Evolutionary conservation across 257 asterid genomes (phyloP), one percentile per base, ranked within the genome.

Genomic region (Nicotiana sylvestris): DNA sequence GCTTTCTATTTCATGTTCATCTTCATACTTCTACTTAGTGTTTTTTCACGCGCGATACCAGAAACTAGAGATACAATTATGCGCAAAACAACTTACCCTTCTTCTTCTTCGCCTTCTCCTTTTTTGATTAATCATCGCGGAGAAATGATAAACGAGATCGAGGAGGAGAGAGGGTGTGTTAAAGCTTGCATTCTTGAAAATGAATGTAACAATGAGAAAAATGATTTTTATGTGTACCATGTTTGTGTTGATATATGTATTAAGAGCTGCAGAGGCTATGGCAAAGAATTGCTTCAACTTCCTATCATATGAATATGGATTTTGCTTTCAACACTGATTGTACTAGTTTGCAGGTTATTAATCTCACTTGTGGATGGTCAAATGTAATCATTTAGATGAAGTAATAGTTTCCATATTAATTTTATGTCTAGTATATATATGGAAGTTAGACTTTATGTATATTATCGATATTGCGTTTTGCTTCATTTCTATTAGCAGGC

Each of bases 191-290:
- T 49, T 74, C 2, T 27, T 74, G 64, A 74, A 49, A 74, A 74
- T 49, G 62, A 74, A 58, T 74, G 80, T 49, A 13, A 74, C 5
- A 49, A 27, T 49, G 62, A 74, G 43, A 74, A 3, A 74, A 49
- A 0, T 74, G 80, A 74, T 74, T 74, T 49, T 49, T 74, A 49
- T 51, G 80, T 74, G 16, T 74, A 74, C 29, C 62, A 74, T 74
- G 62, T 74, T 49, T 74, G 80, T 74, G 29, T 74, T 1, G 62
- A 74, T 74, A 0, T 27, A 7, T 74, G 80, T 74, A 74, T 49
- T 6, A 74, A 74, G 43, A 49, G 27, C 30, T 74, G 62, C 30
- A 74, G 80, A 74, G 80, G 80, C 2, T 27, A 27, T 15, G 43
- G 27, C 2, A 74, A 74, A 74, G 27, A 49, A 74, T 3, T 49